phyloP scores from a whole-genome alignment of 2,329 filamentous ascomycete genomes.

The Aspergillus tamarii region DNA sequence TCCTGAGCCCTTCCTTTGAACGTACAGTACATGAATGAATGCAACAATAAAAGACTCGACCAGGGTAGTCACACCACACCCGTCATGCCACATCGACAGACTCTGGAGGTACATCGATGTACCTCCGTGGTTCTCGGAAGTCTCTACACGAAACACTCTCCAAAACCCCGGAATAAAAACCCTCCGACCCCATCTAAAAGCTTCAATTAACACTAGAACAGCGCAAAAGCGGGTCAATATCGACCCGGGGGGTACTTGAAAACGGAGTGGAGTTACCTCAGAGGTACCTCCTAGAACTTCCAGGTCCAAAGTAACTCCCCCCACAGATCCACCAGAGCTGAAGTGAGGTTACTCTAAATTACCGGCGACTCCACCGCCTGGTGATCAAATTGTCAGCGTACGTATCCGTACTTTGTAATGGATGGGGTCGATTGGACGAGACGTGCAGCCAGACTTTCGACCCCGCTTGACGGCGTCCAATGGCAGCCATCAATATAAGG shows the following conservation, averaged over 20 bases:
- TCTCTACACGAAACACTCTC: not conserved
- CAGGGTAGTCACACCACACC: not conserved
- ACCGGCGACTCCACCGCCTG: not conserved
- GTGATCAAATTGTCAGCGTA: not conserved
- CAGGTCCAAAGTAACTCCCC: not conserved
- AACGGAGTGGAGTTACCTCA: not conserved
- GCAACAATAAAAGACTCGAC: not conserved
- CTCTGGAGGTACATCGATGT: not conserved
- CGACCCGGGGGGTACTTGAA: too few species aligned
- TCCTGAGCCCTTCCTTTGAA: not conserved
- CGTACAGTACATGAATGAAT: too few species aligned
- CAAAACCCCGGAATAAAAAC: not conserved
- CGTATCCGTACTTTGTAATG: slow-evolving; percentile 1
- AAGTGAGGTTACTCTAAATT: not conserved
- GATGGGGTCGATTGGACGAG: not conserved
- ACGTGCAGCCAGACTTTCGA: not conserved
- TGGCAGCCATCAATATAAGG: too few species aligned
- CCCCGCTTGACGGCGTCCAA: slow-evolving; percentile 1
- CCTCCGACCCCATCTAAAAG: not conserved
- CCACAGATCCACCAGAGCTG: slow-evolving; percentile 4
- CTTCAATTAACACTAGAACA: not conserved
- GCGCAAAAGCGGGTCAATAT: not conserved
- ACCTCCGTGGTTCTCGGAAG: not conserved
- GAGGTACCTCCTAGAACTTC: too few species aligned
- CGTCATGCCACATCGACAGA: slow-evolving; percentile 3